These are phyloP conservation scores for Rhynchospora pubera DNA, from an alignment of 176 grass and related monocot species.

Conservation along the genomic window DNA sequence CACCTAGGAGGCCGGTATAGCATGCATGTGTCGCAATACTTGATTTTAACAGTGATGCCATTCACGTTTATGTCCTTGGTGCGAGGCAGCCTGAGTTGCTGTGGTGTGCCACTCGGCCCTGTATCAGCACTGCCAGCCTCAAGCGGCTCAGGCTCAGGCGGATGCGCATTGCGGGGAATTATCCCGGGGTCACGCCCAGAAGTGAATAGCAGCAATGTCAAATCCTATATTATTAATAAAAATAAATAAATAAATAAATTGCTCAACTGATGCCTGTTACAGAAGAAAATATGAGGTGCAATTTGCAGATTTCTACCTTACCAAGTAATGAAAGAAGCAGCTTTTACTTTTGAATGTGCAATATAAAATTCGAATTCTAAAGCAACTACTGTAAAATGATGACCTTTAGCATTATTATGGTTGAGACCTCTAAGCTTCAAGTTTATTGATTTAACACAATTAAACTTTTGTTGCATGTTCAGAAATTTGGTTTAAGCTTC, in stretches of 20 bases:
- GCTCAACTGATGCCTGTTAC: neutral
- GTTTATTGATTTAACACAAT: neutral
- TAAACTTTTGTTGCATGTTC: neutral
- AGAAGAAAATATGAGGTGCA: neutral
- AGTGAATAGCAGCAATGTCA: slow-evolving; percentile 70
- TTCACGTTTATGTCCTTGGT: slow-evolving; percentile 76
- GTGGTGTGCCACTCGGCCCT: slow-evolving; percentile 53
- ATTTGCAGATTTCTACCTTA: neutral
- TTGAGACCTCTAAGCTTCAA: neutral
- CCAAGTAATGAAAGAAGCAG: neutral
- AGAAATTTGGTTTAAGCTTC: too few species aligned
- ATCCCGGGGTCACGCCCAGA: slow-evolving; percentile 95
- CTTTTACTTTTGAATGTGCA: neutral
- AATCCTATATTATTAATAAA: slow-evolving; percentile 61
- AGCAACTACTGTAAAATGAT: slow-evolving; percentile 3
- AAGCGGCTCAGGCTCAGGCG: slow-evolving; percentile 62
- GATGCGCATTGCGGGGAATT: slow-evolving; percentile 75
- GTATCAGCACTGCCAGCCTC: slow-evolving; percentile 41
- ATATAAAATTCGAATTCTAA: neutral
- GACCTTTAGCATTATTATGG: neutral
- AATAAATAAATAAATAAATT: too few species aligned
- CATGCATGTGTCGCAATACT: slow-evolving; percentile 97
- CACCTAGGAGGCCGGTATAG: slow-evolving; percentile 85
- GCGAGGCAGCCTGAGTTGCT: slow-evolving; percentile 67
- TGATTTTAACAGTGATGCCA: slow-evolving; percentile 67